phyloP scores from a whole-genome alignment of 1,139 yeast species.

The Pichia sp. region DNA sequence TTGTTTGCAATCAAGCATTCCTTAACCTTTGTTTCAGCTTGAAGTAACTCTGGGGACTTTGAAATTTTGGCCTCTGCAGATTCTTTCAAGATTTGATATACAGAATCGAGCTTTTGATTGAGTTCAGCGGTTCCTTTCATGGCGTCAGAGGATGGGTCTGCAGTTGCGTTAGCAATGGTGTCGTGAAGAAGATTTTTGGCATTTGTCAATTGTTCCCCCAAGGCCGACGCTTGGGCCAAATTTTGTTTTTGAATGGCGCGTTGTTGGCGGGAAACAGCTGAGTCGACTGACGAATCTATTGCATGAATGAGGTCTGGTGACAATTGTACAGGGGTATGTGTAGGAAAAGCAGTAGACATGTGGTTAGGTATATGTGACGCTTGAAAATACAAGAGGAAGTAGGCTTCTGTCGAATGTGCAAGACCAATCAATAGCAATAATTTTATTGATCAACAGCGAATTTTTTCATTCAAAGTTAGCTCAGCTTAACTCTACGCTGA shows the following conservation, averaged over 20 bases:
- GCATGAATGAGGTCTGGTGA: conserved; percentile 61
- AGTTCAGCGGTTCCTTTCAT: conserved; percentile 21
- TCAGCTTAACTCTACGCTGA: conserved; percentile 32
- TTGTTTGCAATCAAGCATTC: conserved; percentile 62
- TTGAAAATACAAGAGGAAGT: no score
- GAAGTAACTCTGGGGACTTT: conserved; percentile 28
- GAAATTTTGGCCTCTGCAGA: conserved; percentile 18
- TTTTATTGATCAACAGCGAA: no score
- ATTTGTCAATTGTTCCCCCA: not conserved
- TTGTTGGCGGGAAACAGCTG: conserved; percentile 78
- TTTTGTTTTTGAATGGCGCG: not conserved
- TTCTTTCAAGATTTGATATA: conserved; percentile 23
- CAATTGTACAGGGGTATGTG: conserved; percentile 59
- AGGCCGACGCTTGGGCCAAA: not conserved
- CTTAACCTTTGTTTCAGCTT: conserved; percentile 50
- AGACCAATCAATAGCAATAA: no score
- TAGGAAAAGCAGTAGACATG: conserved; percentile 38
- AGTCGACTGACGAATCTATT: conserved; percentile 59
- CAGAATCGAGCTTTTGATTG: conserved; percentile 37
- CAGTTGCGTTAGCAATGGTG: not conserved
- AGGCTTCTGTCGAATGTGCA: no score
- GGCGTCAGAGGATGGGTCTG: conserved; percentile 18
- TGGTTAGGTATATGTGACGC: no score
- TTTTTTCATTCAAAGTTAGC: no score
- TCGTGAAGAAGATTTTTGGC: not conserved